A percentile compares a stretch with the other conserved stretches of the same genome.
Evolutionary conservation across 2,329 filamentous ascomycete genomes (phyloP).

Genomic region (Metarhizium humberi): DNA sequence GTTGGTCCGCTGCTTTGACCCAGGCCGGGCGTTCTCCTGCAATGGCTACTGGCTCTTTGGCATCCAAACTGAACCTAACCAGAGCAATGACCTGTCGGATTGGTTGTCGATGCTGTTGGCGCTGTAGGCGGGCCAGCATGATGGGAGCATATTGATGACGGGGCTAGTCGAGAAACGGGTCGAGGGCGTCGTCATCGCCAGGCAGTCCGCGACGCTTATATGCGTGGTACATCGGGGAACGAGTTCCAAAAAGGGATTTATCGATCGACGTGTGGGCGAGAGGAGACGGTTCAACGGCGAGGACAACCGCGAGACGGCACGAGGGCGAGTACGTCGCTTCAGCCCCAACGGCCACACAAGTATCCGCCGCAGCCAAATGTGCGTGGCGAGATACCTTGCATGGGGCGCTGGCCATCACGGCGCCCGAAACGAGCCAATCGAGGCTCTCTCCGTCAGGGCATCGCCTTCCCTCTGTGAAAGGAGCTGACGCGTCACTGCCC

Average conservation of each 20-base stretch:
- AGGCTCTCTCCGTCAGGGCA: background rate
- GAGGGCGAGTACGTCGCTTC: background rate
- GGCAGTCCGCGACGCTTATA: background rate
- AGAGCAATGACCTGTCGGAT: slow-evolving; percentile 2
- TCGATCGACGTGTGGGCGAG: background rate
- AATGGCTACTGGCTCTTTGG: slow-evolving; percentile 3
- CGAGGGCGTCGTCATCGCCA: slow-evolving; percentile 8
- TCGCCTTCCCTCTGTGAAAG: slow-evolving; percentile 2
- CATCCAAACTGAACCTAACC: too few relatives aligned
- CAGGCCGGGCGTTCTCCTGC: slow-evolving; percentile 3
- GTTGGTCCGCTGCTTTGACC: background rate
- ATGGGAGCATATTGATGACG: background rate
- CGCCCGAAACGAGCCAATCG: background rate
- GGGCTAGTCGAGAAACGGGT: slow-evolving; percentile 3
- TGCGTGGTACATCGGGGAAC: background rate
- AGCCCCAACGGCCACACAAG: slow-evolving; percentile 1
- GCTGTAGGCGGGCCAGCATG: background rate
- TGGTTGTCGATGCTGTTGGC: background rate
- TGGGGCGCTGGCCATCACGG: background rate
- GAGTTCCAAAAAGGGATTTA: background rate
- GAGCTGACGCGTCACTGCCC: slow-evolving; percentile 21
- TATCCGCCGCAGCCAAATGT: background rate
- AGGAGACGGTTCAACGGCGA: background rate
- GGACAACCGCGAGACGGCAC: background rate
- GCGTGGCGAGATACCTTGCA: background rate